Evolutionary conservation across 2,329 filamentous ascomycete genomes (phyloP).

Genomic region (Nemania sp.): DNA sequence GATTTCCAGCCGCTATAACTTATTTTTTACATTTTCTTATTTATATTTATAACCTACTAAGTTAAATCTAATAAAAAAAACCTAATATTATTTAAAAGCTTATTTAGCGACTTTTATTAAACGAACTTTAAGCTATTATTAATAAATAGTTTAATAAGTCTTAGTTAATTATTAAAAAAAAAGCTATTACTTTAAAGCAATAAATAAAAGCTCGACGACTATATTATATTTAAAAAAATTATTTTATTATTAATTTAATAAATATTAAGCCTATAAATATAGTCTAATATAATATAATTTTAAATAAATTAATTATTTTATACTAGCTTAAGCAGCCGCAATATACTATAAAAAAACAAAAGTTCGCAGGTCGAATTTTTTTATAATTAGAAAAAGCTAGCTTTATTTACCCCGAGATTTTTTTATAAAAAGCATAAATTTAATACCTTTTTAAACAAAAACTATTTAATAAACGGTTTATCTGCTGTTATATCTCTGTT

Average conservation of each 20-base stretch:
- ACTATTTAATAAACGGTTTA: not conserved
- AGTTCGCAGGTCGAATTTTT: not conserved
- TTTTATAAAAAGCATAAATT: not conserved
- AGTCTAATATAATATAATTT: conserved; percentile 5
- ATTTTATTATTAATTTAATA: not conserved
- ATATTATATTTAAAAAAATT: conserved; percentile 10
- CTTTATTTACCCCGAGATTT: not conserved
- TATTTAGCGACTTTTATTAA: not conserved
- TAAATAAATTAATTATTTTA: not conserved
- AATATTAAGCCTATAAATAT: conserved; percentile 1
- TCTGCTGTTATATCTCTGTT: not conserved
- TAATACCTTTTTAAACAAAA: not conserved
- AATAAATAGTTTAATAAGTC: conserved; percentile 4
- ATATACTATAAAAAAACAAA: conserved; percentile 7
- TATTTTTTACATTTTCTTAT: not conserved
- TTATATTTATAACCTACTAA: conserved; percentile 6
- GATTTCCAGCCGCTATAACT: not conserved
- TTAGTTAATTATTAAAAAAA: not conserved
- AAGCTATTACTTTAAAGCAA: not conserved
- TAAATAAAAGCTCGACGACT: not conserved
- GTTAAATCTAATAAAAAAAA: no score
- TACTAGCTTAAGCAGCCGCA: not conserved
- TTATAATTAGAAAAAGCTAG: not conserved
- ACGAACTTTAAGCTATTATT: not conserved
- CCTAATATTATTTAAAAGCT: no score